These are phyloP conservation scores for Heliocybe sulcata DNA, from an alignment of 1,284 basidiomycete species.

Conservation along the genomic window DNA sequence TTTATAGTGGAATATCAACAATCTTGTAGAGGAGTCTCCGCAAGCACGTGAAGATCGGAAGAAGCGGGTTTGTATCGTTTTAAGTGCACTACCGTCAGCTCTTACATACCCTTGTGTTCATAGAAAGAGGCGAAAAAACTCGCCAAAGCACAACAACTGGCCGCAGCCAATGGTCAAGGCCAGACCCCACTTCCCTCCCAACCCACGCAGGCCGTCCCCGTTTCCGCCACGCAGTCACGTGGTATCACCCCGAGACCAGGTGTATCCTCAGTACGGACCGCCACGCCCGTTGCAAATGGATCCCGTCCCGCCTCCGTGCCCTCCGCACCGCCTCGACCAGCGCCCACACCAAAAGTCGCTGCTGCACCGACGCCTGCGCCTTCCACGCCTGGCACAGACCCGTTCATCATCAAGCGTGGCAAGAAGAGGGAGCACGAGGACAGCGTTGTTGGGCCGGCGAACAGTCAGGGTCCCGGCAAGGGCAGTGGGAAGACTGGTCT, in stretches of 20 bases:
- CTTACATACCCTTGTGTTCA: constrained; percentile 12
- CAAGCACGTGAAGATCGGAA: constrained; percentile 75
- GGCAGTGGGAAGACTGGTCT: constrained; percentile 45
- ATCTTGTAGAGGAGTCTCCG: constrained; percentile 58
- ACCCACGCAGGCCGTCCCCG: constrained; percentile 3
- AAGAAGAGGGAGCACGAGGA: constrained; percentile 35
- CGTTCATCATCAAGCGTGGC: constrained; percentile 27
- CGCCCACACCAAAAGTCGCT: constrained; percentile 9
- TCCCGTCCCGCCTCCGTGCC: constrained; percentile 17
- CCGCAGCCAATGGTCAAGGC: constrained; percentile 16
- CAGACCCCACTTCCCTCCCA: constrained; percentile 7
- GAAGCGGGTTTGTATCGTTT: constrained; percentile 49
- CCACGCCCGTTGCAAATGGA: constrained; percentile 18
- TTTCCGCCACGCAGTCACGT: no score
- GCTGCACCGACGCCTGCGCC: constrained; percentile 6
- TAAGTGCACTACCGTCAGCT: constrained; percentile 3
- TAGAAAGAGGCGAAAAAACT: constrained; percentile 51
- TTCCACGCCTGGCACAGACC: constrained; percentile 2
- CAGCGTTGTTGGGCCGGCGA: constrained; percentile 10
- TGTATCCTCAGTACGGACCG: constrained; percentile 8
- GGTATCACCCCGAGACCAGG: no score
- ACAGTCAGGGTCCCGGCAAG: constrained; percentile 9
- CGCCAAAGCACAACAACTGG: neutral
- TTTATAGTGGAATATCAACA: constrained; percentile 60
- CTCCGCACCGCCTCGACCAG: constrained; percentile 25